A percentile compares a stretch with the other conserved stretches of the same genome.
These are phyloP conservation scores for Neurospora sp. DNA, from an alignment of 495 filamentous ascomycete species.

Conservation along the genomic window DNA sequence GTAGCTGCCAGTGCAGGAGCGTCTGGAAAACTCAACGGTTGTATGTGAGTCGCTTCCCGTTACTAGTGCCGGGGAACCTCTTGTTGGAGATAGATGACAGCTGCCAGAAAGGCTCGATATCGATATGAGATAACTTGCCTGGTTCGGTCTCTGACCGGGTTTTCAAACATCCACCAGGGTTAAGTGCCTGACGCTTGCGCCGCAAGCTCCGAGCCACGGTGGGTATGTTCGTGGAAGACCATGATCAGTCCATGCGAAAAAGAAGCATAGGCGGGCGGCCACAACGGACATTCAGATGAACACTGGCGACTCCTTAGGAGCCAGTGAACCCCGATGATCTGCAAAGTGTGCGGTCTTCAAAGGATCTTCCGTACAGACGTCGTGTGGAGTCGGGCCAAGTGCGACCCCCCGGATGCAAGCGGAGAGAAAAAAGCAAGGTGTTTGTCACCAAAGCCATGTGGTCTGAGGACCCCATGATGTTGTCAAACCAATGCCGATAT, in stretches of 20 bases:
- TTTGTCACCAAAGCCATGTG: background rate
- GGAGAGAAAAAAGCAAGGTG: background rate
- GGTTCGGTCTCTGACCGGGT: constrained; percentile 23
- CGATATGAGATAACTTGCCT: too few relatives aligned
- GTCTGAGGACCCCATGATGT: constrained; percentile 3
- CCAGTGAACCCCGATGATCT: background rate
- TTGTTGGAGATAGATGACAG: constrained; percentile 25
- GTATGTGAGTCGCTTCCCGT: constrained; percentile 13
- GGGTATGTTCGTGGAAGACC: background rate
- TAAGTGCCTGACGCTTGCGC: constrained; percentile 1
- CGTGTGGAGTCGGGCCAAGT: background rate
- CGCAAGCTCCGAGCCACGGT: background rate
- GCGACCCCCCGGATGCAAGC: background rate
- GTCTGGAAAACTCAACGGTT: constrained; percentile 4
- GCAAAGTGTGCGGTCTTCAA: background rate
- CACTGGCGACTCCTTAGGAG: background rate
- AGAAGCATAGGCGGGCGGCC: background rate
- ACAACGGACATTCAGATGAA: background rate
- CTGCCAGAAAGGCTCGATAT: too few relatives aligned
- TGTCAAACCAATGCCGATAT: constrained; percentile 18
- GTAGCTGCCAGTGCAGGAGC: background rate
- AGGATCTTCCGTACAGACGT: background rate
- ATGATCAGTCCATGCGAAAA: background rate
- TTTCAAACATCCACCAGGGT: constrained; percentile 16
- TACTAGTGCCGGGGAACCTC: constrained; percentile 3